phyloP scores from a whole-genome alignment of 768 basidiomycete species.

The Exidia glandulosa region DNA sequence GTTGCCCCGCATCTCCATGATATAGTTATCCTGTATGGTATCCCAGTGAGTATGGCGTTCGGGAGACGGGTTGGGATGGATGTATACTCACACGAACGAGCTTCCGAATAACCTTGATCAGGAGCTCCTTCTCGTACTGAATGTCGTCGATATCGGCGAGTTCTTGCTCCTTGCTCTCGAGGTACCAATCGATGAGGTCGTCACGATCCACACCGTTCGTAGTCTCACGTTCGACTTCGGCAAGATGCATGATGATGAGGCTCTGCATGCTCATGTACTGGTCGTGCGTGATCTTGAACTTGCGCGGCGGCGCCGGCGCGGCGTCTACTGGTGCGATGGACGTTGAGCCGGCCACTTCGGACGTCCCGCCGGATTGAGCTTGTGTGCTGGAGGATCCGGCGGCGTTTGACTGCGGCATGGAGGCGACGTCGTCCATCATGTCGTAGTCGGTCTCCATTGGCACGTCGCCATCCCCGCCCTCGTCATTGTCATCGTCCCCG shows the following conservation, averaged over 20 bases:
- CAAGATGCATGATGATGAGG: constrained; percentile 73
- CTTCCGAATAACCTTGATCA: constrained; percentile 80
- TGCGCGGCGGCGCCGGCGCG: constrained; percentile 34
- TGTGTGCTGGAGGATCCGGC: constrained; percentile 20
- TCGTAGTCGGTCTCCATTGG: constrained; percentile 51
- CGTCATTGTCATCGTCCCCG: constrained; percentile 20
- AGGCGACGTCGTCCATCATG: constrained; percentile 39
- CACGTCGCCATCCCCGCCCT: constrained; percentile 43
- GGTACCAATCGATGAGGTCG: constrained; percentile 93
- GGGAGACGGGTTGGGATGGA: not conserved
- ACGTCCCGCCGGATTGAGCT: constrained; percentile 21
- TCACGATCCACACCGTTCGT: constrained; percentile 75
- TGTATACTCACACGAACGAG: constrained; percentile 66
- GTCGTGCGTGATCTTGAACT: constrained; percentile 93
- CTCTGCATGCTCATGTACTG: constrained; percentile 85
- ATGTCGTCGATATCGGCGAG: constrained; percentile 76
- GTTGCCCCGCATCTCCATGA: constrained; percentile 75
- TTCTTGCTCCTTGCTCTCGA: constrained; percentile 79
- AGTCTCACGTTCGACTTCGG: constrained; percentile 62
- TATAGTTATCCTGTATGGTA: constrained; percentile 72
- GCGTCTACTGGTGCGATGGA: no score
- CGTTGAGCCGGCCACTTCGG: constrained; percentile 14
- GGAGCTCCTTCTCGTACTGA: constrained; percentile 82
- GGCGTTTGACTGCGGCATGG: constrained; percentile 14
- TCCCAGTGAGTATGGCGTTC: not conserved